Evolutionary conservation across 352 stramenopile genomes (phyloP), one percentile per base, ranked within the genome.

Genomic region (Peronosclerospora sorghi): DNA sequence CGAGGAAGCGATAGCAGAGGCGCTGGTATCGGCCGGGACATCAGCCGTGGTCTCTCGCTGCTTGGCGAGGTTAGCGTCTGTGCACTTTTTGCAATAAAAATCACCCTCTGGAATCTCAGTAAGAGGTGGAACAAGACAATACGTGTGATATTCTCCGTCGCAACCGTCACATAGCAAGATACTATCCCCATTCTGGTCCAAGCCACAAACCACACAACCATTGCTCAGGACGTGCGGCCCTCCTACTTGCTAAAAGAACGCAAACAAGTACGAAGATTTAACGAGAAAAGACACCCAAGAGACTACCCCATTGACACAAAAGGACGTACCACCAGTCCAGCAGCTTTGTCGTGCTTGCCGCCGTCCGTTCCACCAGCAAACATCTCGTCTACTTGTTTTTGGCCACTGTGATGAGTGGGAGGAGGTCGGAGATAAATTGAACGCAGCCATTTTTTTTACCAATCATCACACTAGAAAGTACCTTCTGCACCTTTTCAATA

Each of bases 121-220:
- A 4, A 91, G 60, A 34, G 79, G 76, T 6, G 76, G 79, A 37
- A 76, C 63, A 12, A 91, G 72, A 58, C 79, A 91, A 48, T 87
- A 86, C 9, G 52, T 89, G 63, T 91, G 79, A 57, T 89, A 91
- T 65, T 91, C 79, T n/a, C 61, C 76, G 39, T 87, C 71, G 52
- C 79, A 91, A 56, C 78, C 75, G 45, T 91, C 79, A 26, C 79
- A 91, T 7, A 91, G 64, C 37, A 91, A 36, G 45, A 91, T 91
- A 47, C 73, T 80, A 58, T 85, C 73, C 17, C 65, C 76, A 51
- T 88, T 72, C 50, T 84, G 72, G 59, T 86, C 68, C 20, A 66
- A 46, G 4, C 79, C 63, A 44, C 79, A 91, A 20, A 83, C 62
- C 18, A 73, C 63, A 49, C 79, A 91, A 38, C 75, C 73, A 32